Conservation (phyloP, 768 basidiomycete species). For the Lentinula raphanica region DNA sequence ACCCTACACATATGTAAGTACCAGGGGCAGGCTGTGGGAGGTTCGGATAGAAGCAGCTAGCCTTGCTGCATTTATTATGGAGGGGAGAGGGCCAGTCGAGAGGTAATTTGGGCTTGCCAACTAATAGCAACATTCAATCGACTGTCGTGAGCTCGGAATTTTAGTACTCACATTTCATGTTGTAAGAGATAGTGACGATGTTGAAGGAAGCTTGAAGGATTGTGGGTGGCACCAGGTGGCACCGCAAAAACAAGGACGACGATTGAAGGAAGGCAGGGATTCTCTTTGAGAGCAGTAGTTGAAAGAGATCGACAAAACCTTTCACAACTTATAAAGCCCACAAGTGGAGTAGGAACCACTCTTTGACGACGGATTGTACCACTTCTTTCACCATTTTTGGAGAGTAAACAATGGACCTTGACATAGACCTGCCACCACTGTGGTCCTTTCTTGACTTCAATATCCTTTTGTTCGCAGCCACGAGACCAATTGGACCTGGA, state of each 20-base stretch:
- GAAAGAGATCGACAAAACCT: not conserved
- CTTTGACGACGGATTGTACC: not conserved
- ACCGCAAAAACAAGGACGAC: not conserved
- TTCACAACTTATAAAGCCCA: not conserved
- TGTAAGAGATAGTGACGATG: not conserved
- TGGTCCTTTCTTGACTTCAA: not conserved
- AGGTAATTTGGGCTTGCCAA: slow-evolving; percentile 15
- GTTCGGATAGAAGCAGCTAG: slow-evolving; percentile 26
- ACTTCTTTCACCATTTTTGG: not conserved
- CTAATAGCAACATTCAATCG: not conserved
- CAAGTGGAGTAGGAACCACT: not conserved
- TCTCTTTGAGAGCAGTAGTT: not conserved
- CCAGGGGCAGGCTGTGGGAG: slow-evolving; percentile 24
- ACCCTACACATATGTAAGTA: slow-evolving; percentile 20
- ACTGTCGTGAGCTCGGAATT: not conserved
- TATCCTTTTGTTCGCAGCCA: slow-evolving; percentile 16
- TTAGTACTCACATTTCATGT: not conserved
- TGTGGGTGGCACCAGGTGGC: not conserved
- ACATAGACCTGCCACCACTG: too few species aligned
- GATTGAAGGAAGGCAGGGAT: not conserved
- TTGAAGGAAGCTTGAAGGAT: not conserved
- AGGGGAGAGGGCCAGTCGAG: slow-evolving; percentile 30
- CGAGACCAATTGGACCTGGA: too few species aligned
- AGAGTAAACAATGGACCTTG: not conserved
- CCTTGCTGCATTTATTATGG: slow-evolving; percentile 31